A percentile compares a stretch with the other conserved stretches of the same genome.
phyloP scores from a whole-genome alignment of 345 rosid species.

The Gossypium turneri region DNA sequence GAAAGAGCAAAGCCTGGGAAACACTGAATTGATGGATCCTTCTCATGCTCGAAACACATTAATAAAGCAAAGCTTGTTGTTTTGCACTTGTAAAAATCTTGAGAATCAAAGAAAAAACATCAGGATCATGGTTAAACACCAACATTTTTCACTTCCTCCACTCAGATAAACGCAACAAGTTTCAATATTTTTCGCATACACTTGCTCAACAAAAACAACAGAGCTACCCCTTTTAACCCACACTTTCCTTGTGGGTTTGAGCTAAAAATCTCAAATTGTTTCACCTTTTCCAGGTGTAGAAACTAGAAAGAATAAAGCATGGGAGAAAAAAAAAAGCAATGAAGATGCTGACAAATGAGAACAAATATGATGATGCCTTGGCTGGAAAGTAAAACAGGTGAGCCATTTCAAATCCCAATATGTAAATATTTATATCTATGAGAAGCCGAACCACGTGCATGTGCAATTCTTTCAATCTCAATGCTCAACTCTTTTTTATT shows the following conservation, averaged over 20 bases:
- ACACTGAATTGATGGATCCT: slow-evolving; percentile 33
- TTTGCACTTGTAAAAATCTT: not conserved
- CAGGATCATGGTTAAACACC: slow-evolving; percentile 31
- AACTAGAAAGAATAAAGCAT: slow-evolving; percentile 19
- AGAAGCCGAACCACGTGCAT: slow-evolving; percentile 56
- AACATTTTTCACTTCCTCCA: slow-evolving; percentile 29
- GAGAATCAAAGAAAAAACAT: slow-evolving; percentile 15
- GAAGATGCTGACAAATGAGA: slow-evolving; percentile 25
- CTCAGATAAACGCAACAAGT: slow-evolving; percentile 18
- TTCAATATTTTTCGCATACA: not conserved
- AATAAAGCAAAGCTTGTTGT: slow-evolving; percentile 8
- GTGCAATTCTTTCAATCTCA: slow-evolving; percentile 23
- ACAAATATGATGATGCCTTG: slow-evolving; percentile 24
- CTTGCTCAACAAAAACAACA: slow-evolving; percentile 15
- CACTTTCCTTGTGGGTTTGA: slow-evolving; percentile 28
- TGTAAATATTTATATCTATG: slow-evolving; percentile 8
- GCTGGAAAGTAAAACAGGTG: slow-evolving; percentile 53
- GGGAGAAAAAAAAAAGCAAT: slow-evolving; percentile 23
- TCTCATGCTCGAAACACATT: slow-evolving; percentile 52
- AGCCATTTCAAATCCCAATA: slow-evolving; percentile 33
- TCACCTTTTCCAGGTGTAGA: not conserved
- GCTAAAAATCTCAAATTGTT: slow-evolving; percentile 21
- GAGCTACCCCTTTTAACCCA: not conserved
- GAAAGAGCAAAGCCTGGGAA: slow-evolving; percentile 17
- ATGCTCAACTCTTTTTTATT: not conserved